Evolutionary conservation across 495 filamentous ascomycete genomes (phyloP), one percentile per base, ranked within the genome.

Genomic region (Penicillium goetzii): DNA sequence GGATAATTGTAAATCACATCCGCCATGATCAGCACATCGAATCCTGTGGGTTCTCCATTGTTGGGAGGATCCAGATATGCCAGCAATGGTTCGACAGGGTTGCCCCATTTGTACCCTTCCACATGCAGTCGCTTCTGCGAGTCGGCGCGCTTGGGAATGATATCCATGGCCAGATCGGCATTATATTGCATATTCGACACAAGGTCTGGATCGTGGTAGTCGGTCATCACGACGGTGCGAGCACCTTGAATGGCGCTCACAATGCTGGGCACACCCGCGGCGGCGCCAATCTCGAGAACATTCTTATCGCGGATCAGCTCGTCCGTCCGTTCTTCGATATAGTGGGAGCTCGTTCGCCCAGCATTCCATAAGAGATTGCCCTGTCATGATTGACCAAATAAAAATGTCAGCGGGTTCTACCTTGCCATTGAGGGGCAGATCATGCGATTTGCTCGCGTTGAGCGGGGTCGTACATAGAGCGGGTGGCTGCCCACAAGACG

Each of bases 291-390:
- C 73, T 98, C 94, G 14, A 97, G 86, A 4, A 97, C 84, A 28
- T 87, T 83, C 58, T 87, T 90, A 40, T 74, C 78, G 1, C 71
- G 60, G 25, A 96, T 78, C 12, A 92, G 81, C 0, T 67, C 61
- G 3, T 70, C 64, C 17, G 87, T 82, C 62, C 86, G 78, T 28
- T 82, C 71, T 74, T 97, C 90, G 62, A 98, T 86, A 77, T 93
- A 92, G 62, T 84, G 76, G 12, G 92, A 85, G 57, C 93, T 84
- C 12, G 88, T 84, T 23, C 88, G 87, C 56, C 88, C 86, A 57
- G 90, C 93, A 75, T 97, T 92, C 94, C 94, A 98, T 11, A 98
- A 87, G 53, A 90, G 84, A 75, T 98, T 91, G 5, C 92, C 94
- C 87, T 90, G 30, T 43, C 45, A 59, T 8, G 36, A 34, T 28